A percentile compares a stretch with the other conserved stretches of the same genome.
These are phyloP conservation scores for Phytopythium sindhum DNA, from an alignment of 352 stramenopile genomes.

Conservation along the genomic window DNA sequence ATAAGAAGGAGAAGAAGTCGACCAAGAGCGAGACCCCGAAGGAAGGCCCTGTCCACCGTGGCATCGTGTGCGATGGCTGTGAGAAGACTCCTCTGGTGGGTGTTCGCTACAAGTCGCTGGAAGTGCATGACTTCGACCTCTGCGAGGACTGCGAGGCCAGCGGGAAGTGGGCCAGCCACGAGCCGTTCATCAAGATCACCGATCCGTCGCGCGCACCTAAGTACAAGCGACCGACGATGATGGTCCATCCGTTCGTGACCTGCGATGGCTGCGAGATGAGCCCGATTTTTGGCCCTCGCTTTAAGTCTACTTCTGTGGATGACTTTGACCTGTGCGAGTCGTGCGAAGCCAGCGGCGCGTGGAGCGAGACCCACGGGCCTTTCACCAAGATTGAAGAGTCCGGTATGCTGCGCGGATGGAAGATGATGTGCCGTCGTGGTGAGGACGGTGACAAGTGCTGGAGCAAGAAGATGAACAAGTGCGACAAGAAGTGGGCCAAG, in stretches of 20 bases:
- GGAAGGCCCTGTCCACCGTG: conserved; percentile 23
- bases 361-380: conserved; percentile 43
- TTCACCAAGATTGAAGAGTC: conserved; percentile 48
- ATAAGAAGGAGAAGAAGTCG: conserved; percentile 13
- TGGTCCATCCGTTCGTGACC: conserved; percentile 45
- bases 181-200: conserved; percentile 82
- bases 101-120: conserved; percentile 78
- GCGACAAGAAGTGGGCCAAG: conserved; percentile 25
- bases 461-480: conserved; percentile 14
- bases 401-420: conserved; percentile 22
- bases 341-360: conserved; percentile 46
- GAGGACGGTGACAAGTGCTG: conserved; percentile 16
- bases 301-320: conserved; percentile 53
- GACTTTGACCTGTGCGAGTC: conserved; percentile 73
- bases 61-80: conserved; percentile 53
- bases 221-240: conserved; percentile 19
- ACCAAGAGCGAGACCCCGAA: neutral
- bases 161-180: conserved; percentile 37
- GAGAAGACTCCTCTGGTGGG: conserved; percentile 51
- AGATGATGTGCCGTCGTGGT: conserved; percentile 26
- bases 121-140: conserved; percentile 72
- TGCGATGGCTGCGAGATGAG: conserved; percentile 64
- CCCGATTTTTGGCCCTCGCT: conserved; percentile 58
- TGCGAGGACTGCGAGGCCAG: conserved; percentile 66
- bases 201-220: conserved; percentile 49